Evolutionary conservation across 164 flowering plant genomes (phyloP), one percentile per base, ranked within the genome.

Genomic region (Paratinospora sagittata): DNA sequence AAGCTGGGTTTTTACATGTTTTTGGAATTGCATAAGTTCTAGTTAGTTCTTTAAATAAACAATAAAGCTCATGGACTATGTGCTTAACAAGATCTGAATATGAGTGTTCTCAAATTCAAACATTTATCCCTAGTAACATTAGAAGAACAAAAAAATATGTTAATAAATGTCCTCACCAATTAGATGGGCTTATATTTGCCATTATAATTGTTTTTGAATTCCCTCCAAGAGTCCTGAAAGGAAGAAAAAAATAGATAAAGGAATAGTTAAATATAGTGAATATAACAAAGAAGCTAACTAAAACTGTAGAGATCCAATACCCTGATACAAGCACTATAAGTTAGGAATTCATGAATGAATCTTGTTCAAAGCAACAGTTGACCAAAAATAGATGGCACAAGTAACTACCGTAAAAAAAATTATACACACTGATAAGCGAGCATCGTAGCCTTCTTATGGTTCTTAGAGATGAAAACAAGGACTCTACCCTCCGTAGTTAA

Each of bases 141-240:
- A 71, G 30, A 71, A 64, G 62, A 13, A 69, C 2, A 55, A 2
- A 19, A 73, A 9, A 4, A 5, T 19, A 19, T 21, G 9, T 55
- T 55, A 21, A 55, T 9, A 55, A 55, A 55, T 0, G 17, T 27
- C 84, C 92, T 81, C 1, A 96, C 98, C 95, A 82, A 47, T n/a
- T 85, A 67, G 98, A 84, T 69, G 99, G 99, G 74, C 92, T 96
- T 36, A 96, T 84, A 69, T 93, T 96, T 66, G 99, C 98, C 74
- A 96, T 93, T 74, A 96, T 96, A 12, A 64, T 88, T 27, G 98
- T 96, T 75, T 96, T 96, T 27, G 99, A 88, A 79, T 96, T 96
- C 73, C 99, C 99, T 64, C 99, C 99, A 3, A 96, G 76, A 96
- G 77, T 96, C 99, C 99, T 96, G 84, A 65, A 78, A 78, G 73